Conservation (phyloP, 83 land plant genomes). For the Picea abies region DNA sequence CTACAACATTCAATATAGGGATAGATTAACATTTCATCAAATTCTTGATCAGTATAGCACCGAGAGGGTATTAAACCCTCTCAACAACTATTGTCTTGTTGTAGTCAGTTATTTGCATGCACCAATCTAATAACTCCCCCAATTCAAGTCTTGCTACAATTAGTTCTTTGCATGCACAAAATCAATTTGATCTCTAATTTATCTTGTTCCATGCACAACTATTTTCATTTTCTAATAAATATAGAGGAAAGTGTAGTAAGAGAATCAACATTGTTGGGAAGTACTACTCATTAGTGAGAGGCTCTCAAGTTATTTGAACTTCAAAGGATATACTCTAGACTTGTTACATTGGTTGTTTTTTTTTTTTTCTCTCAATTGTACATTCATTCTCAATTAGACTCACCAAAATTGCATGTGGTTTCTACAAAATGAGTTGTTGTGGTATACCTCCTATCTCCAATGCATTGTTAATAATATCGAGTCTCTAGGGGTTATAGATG, state of each 20-base stretch:
- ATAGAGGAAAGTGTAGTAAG: slow-evolving; percentile 46
- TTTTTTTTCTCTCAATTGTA: neutral
- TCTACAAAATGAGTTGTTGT: slow-evolving; percentile 71
- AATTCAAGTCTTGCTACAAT: neutral
- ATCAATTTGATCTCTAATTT: slow-evolving; percentile 6
- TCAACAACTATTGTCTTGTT: slow-evolving; percentile 24
- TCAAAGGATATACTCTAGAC: neutral
- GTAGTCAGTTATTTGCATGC: slow-evolving; percentile 57
- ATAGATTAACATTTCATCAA: too few relatives aligned
- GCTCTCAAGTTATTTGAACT: slow-evolving; percentile 16
- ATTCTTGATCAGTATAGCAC: too few relatives aligned
- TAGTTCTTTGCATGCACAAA: neutral
- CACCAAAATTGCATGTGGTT: neutral
- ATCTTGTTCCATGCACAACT: slow-evolving; percentile 36
- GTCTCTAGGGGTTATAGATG: slow-evolving; percentile 63
- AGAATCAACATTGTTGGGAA: slow-evolving; percentile 29
- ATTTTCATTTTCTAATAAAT: slow-evolving; percentile 34
- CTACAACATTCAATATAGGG: slow-evolving; percentile 60
- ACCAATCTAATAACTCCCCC: slow-evolving; percentile 48
- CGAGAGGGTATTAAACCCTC: too few relatives aligned
- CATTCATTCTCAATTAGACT: neutral
- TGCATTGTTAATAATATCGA: slow-evolving; percentile 56
- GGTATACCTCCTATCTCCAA: slow-evolving; percentile 76
- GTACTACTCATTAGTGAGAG: slow-evolving; percentile 45
- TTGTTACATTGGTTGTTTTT: neutral